Evolutionary conservation across 139 green algal species (phyloP).

Genomic region (Yamagishiella unicocca): DNA sequence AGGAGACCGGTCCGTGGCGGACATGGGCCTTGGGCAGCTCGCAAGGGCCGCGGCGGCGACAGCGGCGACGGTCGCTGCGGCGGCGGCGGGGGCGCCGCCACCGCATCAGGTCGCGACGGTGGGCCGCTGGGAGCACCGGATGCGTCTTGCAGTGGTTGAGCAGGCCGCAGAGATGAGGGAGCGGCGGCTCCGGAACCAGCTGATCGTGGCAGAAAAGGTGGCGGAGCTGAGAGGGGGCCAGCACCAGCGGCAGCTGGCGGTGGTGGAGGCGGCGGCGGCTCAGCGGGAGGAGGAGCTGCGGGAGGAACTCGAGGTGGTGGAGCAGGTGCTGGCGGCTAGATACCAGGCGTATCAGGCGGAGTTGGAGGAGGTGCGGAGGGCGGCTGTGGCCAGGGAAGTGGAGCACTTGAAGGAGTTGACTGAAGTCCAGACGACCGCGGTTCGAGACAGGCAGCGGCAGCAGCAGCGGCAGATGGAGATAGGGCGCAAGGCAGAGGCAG

Average conservation of each 20-base stretch:
- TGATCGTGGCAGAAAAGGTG: neutral
- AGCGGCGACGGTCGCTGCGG: neutral
- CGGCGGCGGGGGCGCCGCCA: neutral
- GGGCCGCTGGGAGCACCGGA: neutral
- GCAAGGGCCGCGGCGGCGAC: neutral
- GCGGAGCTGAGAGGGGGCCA: neutral
- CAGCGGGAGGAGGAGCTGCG: neutral
- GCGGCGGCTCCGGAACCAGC: neutral
- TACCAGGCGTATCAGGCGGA: neutral
- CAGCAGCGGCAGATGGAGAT: neutral
- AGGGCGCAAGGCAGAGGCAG: neutral
- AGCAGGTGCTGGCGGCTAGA: neutral
- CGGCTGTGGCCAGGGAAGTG: neutral
- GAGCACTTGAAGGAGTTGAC: neutral
- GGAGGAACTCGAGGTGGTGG: neutral
- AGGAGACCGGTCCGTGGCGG: neutral
- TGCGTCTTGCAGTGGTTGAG: neutral
- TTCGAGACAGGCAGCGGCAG: neutral
- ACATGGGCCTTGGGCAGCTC: neutral
- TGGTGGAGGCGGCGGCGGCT: constrained; percentile 1
- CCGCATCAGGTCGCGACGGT: neutral
- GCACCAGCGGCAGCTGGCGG: constrained; percentile 5
- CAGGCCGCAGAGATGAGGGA: neutral
- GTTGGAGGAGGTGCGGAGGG: neutral
- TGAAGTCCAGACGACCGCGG: neutral